These are phyloP conservation scores for Lithohypha guttulata DNA, from an alignment of 2,329 filamentous ascomycete genomes.

Conservation along the genomic window DNA sequence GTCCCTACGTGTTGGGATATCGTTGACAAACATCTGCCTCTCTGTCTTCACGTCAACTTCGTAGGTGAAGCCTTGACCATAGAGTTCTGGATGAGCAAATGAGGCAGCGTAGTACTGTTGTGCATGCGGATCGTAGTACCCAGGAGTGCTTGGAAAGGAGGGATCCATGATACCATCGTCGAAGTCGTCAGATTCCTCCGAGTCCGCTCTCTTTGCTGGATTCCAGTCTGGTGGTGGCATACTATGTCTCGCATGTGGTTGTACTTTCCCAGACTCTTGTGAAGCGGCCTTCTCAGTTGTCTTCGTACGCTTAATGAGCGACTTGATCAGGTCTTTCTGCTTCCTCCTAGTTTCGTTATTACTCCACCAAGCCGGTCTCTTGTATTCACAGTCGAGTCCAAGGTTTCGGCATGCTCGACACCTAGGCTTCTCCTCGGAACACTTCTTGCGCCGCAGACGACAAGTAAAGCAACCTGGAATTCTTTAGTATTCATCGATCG, in stretches of 20 bases:
- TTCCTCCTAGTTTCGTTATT: slow-evolving; percentile 75
- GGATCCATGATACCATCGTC: slow-evolving; percentile 55
- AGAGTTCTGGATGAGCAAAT: slow-evolving; percentile 51
- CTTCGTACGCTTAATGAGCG: slow-evolving; percentile 93
- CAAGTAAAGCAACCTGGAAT: slow-evolving; percentile 55
- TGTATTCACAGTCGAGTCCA: slow-evolving; percentile 86
- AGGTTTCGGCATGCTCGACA: slow-evolving; percentile 60
- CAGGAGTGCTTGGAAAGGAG: slow-evolving; percentile 41
- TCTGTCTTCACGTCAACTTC: slow-evolving; percentile 96
- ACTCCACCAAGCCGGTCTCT: slow-evolving; percentile 93
- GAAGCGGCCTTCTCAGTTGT: slow-evolving; percentile 65
- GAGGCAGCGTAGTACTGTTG: slow-evolving; percentile 38
- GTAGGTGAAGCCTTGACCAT: slow-evolving; percentile 53
- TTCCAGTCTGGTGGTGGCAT: slow-evolving; percentile 70
- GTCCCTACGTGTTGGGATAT: slow-evolving; percentile 73
- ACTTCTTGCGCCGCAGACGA: slow-evolving; percentile 58
- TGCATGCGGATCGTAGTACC: slow-evolving; percentile 31
- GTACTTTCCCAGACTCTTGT: slow-evolving; percentile 32
- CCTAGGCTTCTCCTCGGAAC: slow-evolving; percentile 54
- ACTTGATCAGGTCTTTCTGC: slow-evolving; percentile 94
- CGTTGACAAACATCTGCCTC: slow-evolving; percentile 84
- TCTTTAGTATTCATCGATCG: slow-evolving; percentile 6
- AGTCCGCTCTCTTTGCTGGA: slow-evolving; percentile 55
- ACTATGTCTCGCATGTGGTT: slow-evolving; percentile 56
- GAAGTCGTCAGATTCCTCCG: slow-evolving; percentile 64